Percentiles rank a stretch among this genome's conserved stretches.
These are phyloP conservation scores for Penicillium robsamsonii DNA, from an alignment of 495 filamentous ascomycete species.

Conservation along the genomic window DNA sequence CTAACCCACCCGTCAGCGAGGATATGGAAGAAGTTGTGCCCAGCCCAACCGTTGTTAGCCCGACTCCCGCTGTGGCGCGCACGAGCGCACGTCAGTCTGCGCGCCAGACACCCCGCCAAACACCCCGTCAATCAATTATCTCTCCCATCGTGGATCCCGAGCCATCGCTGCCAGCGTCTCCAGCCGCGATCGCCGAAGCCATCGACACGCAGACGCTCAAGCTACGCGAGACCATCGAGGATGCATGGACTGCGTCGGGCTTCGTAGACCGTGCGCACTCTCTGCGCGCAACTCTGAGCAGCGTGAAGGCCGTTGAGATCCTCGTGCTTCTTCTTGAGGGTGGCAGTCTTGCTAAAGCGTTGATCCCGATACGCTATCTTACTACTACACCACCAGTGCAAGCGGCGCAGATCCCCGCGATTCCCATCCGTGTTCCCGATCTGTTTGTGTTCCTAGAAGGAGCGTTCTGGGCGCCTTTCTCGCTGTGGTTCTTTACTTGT, in stretches of 20 bases:
- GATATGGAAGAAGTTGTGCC: background rate
- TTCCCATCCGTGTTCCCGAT: conserved; percentile 73
- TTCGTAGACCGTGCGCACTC: conserved; percentile 47
- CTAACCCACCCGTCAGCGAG: background rate
- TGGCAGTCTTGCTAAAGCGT: conserved; percentile 42
- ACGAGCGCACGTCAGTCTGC: background rate
- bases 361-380: conserved; percentile 63
- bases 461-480: conserved; percentile 78
- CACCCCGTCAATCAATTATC: conserved; percentile 25
- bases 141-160: conserved; percentile 13
- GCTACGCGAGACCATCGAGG: conserved; percentile 52
- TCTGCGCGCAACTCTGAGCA: conserved; percentile 61
- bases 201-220: conserved; percentile 72
- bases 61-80: conserved; percentile 1
- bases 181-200: conserved; percentile 73
- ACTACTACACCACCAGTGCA: conserved; percentile 65
- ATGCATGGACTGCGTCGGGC: conserved; percentile 43
- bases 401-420: conserved; percentile 30
- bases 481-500: conserved; percentile 74
- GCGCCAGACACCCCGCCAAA: conserved; percentile 22
- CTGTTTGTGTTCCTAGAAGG: conserved; percentile 74
- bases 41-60: background rate
- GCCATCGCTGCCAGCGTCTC: conserved; percentile 68
- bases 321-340: conserved; percentile 62
- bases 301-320: conserved; percentile 63